Conservation (phyloP, 169 alveolate genomes). For the Plasmodium relictum region DNA sequence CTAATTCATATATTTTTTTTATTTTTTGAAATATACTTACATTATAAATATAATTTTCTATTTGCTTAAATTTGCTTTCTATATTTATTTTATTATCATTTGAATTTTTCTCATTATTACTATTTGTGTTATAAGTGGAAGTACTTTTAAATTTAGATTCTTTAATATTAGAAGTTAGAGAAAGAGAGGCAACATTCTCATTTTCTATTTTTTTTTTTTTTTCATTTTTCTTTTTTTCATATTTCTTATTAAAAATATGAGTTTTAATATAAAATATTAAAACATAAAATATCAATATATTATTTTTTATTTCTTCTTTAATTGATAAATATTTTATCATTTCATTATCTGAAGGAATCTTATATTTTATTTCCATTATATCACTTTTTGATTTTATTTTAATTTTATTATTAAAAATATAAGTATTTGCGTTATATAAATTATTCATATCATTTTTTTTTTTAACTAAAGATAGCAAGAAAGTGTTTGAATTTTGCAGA, state of each 20-base stretch:
- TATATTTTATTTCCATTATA: not conserved
- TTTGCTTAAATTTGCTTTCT: constrained; percentile 7
- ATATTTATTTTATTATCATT: constrained; percentile 15
- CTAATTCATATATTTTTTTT: constrained; percentile 45
- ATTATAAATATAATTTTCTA: constrained; percentile 29
- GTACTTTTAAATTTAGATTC: not conserved
- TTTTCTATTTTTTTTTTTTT: not conserved
- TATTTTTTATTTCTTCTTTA: constrained; percentile 64
- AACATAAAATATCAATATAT: constrained; percentile 38
- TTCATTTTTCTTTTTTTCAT: not conserved
- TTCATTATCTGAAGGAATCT: constrained; percentile 21
- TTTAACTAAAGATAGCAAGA: constrained; percentile 9
- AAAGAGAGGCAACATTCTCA: not conserved
- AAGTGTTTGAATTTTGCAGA: constrained; percentile 14
- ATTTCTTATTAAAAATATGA: not conserved
- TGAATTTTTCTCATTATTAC: not conserved
- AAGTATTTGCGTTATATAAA: constrained; percentile 21
- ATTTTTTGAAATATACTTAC: constrained; percentile 33
- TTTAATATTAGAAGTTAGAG: too few relatives aligned
- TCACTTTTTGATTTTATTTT: not conserved
- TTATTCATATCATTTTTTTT: constrained; percentile 37
- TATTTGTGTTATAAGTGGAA: not conserved
- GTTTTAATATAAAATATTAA: constrained; percentile 24
- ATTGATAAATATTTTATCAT: constrained; percentile 23
- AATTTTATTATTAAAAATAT: constrained; percentile 52